Evolutionary conservation across 192 early-diverging fungal genomes (phyloP), one percentile per base, ranked within the genome.

Genomic region (Coemansia sp.): DNA sequence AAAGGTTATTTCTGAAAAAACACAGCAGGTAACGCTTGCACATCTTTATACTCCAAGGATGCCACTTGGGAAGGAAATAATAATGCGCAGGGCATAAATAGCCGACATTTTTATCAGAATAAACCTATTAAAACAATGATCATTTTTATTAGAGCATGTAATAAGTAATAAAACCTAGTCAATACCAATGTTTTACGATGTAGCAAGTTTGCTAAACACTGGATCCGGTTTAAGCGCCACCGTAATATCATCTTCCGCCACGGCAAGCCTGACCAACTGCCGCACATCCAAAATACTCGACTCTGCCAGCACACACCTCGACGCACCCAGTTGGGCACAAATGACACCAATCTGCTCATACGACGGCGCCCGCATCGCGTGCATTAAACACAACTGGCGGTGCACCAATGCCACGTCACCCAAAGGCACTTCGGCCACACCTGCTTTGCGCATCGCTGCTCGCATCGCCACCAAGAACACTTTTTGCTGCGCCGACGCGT

Each of bases 401-500:
- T 91, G 87, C 21, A 86, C 75, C 65, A 86, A 83, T 9, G 87
- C 82, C 41, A 94, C 87, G 49, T 90, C 86, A 5, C 84, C 86
- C 71, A 93, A 87, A 9, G 90, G 80, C 4, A 90, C 88, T 45
- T 95, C 91, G 16, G 86, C 81, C 4, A 87, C 59, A 4, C 94
- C 96, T 0, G 75, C 77, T 19, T 86, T 82, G 37, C 91, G 79
- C 16, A 91, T 64, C 16, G 76, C 70, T 35, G 85, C 77, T 6
- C 91, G 77, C 31, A 94, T 59, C 0, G 91, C 80, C 1, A 94
- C 83, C 31, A 98, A 63, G 63, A 96, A 96, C 19, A 98, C 43
- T 68, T 93, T 91, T 62, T 95, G 95, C 59, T 95, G 93, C 38
- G 88, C 55, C 5, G 89, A 89, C n/a, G 86, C 87, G 25, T 75